Evolutionary conservation across 768 basidiomycete species (phyloP).

Genomic region (Podaxis pistillaris): DNA sequence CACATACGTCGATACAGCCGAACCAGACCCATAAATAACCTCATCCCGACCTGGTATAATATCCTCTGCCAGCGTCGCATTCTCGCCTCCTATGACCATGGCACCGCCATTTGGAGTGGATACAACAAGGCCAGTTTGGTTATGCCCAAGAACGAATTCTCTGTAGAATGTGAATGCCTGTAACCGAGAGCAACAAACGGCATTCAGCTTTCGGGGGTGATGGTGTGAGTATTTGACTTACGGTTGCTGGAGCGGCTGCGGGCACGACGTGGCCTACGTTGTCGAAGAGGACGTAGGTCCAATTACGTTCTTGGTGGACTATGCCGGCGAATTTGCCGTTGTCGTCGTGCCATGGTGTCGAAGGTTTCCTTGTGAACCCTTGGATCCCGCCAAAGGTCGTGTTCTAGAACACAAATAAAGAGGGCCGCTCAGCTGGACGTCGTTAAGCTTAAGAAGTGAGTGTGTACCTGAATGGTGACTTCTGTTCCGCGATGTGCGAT

Average conservation of each 20-base stretch:
- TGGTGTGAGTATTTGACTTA: conserved; percentile 22
- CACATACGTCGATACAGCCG: conserved; percentile 50
- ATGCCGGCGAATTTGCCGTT: conserved; percentile 60
- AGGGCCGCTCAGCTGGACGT: conserved; percentile 2
- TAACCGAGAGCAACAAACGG: background rate
- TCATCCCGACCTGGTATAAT: conserved; percentile 54
- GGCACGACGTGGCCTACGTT: conserved; percentile 44
- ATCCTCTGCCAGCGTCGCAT: conserved; percentile 40
- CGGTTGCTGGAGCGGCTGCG: conserved; percentile 31
- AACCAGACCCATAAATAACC: conserved; percentile 53
- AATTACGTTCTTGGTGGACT: conserved; percentile 72
- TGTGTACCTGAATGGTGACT: conserved; percentile 54
- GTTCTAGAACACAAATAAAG: conserved; percentile 41
- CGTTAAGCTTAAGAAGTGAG: background rate
- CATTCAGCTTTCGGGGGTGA: background rate
- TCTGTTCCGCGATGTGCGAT: conserved; percentile 63
- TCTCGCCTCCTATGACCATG: conserved; percentile 48
- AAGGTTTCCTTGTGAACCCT: conserved; percentile 68
- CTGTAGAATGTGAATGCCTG: conserved; percentile 62
- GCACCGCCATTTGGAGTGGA: conserved; percentile 24
- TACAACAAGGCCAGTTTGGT: conserved; percentile 56
- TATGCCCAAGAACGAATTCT: conserved; percentile 67
- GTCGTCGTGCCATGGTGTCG: conserved; percentile 67
- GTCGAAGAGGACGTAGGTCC: conserved; percentile 50
- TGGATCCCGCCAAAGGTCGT: conserved; percentile 78